Conservation (phyloP, 2,329 filamentous ascomycete species). For the Grosmannia penicillata region DNA sequence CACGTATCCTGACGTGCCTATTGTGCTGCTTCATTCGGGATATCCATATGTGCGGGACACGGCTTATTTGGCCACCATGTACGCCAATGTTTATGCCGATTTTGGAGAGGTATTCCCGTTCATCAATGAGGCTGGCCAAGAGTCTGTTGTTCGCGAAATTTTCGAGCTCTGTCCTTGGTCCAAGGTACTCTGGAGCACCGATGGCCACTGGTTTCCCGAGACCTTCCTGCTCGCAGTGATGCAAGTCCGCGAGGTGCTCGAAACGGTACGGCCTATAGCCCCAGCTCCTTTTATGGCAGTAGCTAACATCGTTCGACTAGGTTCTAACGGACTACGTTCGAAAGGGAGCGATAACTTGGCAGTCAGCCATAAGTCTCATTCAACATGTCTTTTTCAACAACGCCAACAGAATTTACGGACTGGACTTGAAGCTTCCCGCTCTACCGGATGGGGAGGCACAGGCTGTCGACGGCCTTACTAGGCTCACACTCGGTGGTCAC, state of each 20-base stretch:
- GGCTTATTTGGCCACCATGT: conserved; percentile 63
- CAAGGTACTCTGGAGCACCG: conserved; percentile 68
- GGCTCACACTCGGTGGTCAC: conserved; percentile 6
- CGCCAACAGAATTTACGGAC: conserved; percentile 57
- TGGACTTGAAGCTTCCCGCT: conserved; percentile 31
- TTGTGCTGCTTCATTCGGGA: conserved; percentile 65
- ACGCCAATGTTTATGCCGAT: conserved; percentile 68
- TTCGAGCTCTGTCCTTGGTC: conserved; percentile 61
- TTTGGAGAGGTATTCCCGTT: conserved; percentile 73
- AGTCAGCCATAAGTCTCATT: conserved; percentile 48
- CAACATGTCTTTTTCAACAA: conserved; percentile 63
- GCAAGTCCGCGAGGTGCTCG: conserved; percentile 57
- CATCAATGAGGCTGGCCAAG: conserved; percentile 62
- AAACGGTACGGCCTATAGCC: conserved; percentile 33
- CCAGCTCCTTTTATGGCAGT: no score
- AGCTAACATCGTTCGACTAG: conserved; percentile 22
- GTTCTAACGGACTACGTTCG: conserved; percentile 52
- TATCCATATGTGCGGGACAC: conserved; percentile 71
- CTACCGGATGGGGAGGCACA: background rate
- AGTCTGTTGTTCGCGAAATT: conserved; percentile 53
- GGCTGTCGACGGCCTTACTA: background rate
- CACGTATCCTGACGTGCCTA: conserved; percentile 51
- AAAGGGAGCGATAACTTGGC: conserved; percentile 43
- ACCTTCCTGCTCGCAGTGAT: conserved; percentile 59
- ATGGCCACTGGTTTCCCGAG: conserved; percentile 67